phyloP scores from a whole-genome alignment of 768 basidiomycete species.

The Trametes cinnabarina region DNA sequence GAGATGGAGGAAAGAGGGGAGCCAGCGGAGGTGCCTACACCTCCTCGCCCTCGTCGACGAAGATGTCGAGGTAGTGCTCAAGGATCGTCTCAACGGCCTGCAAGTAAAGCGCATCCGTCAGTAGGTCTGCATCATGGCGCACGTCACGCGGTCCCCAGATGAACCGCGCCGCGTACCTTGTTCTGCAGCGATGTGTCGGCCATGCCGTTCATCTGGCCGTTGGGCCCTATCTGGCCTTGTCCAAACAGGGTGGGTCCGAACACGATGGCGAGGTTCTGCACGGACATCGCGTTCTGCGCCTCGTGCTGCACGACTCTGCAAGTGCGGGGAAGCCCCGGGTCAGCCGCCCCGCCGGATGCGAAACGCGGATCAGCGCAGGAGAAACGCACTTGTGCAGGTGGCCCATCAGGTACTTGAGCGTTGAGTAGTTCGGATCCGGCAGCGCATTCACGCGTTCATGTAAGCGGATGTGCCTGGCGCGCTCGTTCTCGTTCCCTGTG shows the following conservation, averaged over 20 bases:
- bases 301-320: conserved; percentile 73
- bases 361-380: background rate
- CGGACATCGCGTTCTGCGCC: conserved; percentile 84
- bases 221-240: conserved; percentile 46
- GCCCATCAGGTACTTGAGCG: conserved; percentile 91
- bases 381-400: conserved; percentile 79
- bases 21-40: conserved; percentile 17
- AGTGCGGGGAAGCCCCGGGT: background rate
- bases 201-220: conserved; percentile 51
- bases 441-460: conserved; percentile 98
- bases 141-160: too few relatives aligned
- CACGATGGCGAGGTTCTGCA: conserved; percentile 91
- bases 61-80: conserved; percentile 93
- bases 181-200: conserved; percentile 73
- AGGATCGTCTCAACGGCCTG: conserved; percentile 96
- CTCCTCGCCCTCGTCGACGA: conserved; percentile 80
- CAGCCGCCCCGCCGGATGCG: background rate
- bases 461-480: conserved; percentile 89
- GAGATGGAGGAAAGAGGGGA: conserved; percentile 25
- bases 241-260: conserved; percentile 98
- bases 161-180: conserved; percentile 57
- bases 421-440: conserved; percentile 98
- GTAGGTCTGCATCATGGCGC: background rate
- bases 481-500: conserved; percentile 88
- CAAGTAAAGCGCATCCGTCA: background rate